phyloP scores from a whole-genome alignment of 257 asterid species.

The Haberlea rhodopensis region DNA sequence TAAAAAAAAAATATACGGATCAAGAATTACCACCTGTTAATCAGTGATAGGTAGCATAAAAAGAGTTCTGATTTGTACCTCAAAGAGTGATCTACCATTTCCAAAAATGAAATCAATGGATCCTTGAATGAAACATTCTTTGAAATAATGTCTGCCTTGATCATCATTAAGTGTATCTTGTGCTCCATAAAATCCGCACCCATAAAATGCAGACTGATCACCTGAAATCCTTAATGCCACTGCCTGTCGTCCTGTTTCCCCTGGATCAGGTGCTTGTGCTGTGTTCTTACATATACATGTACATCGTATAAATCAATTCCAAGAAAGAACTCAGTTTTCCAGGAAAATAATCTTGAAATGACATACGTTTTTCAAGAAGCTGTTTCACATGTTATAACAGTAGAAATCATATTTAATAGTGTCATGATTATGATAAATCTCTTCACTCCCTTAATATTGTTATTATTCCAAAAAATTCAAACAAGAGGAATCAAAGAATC shows the following conservation, averaged over 20 bases:
- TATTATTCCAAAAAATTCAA: no score
- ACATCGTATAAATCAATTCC: no score
- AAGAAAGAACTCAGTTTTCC: no score
- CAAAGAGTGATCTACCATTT: constrained; percentile 62
- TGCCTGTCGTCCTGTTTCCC: constrained; percentile 65
- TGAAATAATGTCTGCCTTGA: constrained; percentile 77
- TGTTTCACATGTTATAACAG: no score
- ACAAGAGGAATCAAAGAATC: no score
- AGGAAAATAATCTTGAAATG: no score
- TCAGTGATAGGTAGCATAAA: background rate
- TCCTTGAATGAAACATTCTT: constrained; percentile 82
- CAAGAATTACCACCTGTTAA: no score
- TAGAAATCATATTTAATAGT: no score
- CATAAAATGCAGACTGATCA: constrained; percentile 72
- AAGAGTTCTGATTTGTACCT: constrained; percentile 37
- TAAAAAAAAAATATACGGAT: no score
- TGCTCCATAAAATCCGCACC: constrained; percentile 81
- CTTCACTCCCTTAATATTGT: no score
- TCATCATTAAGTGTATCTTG: constrained; percentile 84
- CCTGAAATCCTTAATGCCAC: constrained; percentile 64
- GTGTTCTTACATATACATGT: constrained; percentile 45
- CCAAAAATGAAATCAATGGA: constrained; percentile 94
- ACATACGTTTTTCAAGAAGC: no score
- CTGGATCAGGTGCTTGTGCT: constrained; percentile 76
- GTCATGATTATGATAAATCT: no score